Base-by-base conservation (phyloP, 2,329 filamentous ascomycete genomes). In the Arachnomyces sp. region DNA sequence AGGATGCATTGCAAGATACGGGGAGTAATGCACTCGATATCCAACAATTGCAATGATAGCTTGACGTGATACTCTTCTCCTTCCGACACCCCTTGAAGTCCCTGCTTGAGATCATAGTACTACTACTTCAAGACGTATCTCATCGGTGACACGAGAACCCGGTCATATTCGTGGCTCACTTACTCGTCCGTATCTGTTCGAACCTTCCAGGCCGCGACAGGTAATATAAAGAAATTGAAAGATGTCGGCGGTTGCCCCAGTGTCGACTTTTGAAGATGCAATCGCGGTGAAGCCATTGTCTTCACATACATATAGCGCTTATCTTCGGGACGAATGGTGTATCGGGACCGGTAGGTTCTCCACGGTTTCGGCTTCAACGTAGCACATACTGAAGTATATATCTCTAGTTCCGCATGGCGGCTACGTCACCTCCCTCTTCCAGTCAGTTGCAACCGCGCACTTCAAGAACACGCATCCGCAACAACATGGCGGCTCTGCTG, bases 401-500 rank as follows among this genome's bases (percentile, higher is more conserved):
- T n/a, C 25, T 34, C 28, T 52, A 81, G 82, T 85, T 9, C 81
- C 81, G 4, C 79, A 86, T 57, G 82, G 82, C 38, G 82, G 82
- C 43, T 82, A 81, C 51, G 75, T 83, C 12, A 79, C 80, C 7
- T 71, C 77, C 0, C 68, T 74, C 36, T 71, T 86, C 45, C 69
- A 82, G 45, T 68, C 71, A 39, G 74, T 79, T 13, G 76, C 76
- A 16, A 61, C 64, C 7, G 68, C 64, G 2, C 80, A 84, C 58
- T 81, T 81, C 63, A 59, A 69, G 5, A 73, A 77, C 4, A 72
- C 81, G 14, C 62, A 68, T 44, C 66, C 71, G 37, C 74, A 73
- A 37, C 72, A 76, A 43, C 59, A 61, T 47, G 51, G 54, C 28
- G 54, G 52, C 29, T 48, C 58, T 9, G 76, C 79, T 2, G 72